Percentiles rank a stretch among this genome's conserved stretches.
Evolutionary conservation across 2,329 filamentous ascomycete species (phyloP).

Genomic region (Calonectria multiphialidica): DNA sequence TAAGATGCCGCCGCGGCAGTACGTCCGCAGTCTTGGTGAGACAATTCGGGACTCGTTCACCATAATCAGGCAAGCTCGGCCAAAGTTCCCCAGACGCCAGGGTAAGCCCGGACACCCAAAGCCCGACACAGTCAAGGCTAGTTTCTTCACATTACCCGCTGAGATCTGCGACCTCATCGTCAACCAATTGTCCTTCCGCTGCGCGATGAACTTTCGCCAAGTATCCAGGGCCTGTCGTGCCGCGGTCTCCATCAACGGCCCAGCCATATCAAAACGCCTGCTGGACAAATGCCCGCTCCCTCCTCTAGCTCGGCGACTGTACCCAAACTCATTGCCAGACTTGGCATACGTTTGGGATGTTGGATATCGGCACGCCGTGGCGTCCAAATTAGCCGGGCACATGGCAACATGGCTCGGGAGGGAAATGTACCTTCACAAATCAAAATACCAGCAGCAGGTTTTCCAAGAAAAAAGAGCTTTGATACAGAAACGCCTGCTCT

Average conservation of each 20-base stretch:
- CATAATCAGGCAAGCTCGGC: neutral
- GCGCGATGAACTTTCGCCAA: neutral
- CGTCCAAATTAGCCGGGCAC: neutral
- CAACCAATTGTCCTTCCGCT: neutral
- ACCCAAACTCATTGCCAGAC: neutral
- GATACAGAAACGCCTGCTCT: neutral
- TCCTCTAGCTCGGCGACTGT: neutral
- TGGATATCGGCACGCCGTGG: neutral
- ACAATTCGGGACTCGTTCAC: neutral
- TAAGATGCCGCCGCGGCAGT: neutral
- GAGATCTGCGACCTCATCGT: neutral
- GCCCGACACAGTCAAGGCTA: neutral
- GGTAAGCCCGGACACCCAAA: neutral
- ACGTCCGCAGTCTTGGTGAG: neutral
- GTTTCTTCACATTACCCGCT: neutral
- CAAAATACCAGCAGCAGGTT: neutral
- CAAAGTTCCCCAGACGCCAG: neutral
- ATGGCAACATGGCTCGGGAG: neutral
- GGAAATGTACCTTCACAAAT: neutral
- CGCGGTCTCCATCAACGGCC: neutral
- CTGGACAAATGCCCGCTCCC: neutral
- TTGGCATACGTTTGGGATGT: neutral
- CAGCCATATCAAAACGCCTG: neutral
- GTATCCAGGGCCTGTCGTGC: neutral
- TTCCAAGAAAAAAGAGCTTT: neutral